phyloP scores from a whole-genome alignment of 805 yeast species.

The Scheffersomyces coipomensis region DNA sequence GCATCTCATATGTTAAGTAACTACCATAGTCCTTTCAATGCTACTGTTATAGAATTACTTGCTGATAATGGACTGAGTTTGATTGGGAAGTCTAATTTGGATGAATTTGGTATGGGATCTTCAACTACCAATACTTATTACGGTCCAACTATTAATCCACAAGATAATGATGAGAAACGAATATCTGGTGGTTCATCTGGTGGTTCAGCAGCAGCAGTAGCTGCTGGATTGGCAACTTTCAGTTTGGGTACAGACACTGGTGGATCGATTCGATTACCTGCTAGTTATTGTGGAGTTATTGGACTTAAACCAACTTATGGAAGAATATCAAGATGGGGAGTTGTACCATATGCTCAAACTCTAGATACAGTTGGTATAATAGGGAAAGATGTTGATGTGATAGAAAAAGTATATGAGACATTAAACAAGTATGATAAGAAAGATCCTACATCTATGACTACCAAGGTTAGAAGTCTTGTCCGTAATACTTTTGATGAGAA shows the following conservation, averaged over 20 bases:
- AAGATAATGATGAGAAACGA: slow-evolving; percentile 21
- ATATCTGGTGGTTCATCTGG: slow-evolving; percentile 92
- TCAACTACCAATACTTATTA: slow-evolving; percentile 53
- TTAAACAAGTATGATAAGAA: slow-evolving; percentile 63
- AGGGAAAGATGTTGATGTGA: slow-evolving; percentile 44
- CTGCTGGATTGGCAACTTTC: slow-evolving; percentile 65
- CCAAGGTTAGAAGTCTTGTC: slow-evolving; percentile 28
- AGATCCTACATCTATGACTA: slow-evolving; percentile 73
- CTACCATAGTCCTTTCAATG: slow-evolving; percentile 76
- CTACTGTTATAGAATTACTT: slow-evolving; percentile 67
- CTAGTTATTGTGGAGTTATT: slow-evolving; percentile 75
- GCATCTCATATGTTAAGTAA: slow-evolving; percentile 61
- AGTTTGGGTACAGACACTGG: slow-evolving; percentile 97
- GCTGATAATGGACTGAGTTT: slow-evolving; percentile 48
- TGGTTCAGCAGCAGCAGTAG: slow-evolving; percentile 92
- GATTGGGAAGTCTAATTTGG: slow-evolving; percentile 87
- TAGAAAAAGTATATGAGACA: slow-evolving; percentile 50
- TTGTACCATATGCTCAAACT: slow-evolving; percentile 88
- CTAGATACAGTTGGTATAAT: slow-evolving; percentile 92
- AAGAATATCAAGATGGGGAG: slow-evolving; percentile 87
- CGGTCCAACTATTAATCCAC: slow-evolving; percentile 61
- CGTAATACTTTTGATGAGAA: slow-evolving; percentile 4
- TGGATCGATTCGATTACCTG: slow-evolving; percentile 92
- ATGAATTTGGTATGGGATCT: slow-evolving; percentile 98
- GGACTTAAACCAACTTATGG: slow-evolving; percentile 97